Base-by-base conservation (phyloP, 192 early-diverging fungal species). In the Coemansia guatemalensis region DNA sequence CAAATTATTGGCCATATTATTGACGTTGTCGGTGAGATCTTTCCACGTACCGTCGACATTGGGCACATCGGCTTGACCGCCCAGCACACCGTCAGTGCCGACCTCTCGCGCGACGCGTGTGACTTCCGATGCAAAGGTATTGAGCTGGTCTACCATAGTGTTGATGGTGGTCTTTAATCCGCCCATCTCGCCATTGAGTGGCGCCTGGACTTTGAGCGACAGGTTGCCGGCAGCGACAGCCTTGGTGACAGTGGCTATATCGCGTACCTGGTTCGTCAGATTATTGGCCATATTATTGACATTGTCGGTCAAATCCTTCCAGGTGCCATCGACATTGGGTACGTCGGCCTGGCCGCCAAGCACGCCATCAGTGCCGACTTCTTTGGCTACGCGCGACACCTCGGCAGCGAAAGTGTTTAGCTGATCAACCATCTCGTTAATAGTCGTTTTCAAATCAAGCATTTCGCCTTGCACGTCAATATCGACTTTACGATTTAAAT, bases 341-440 rank as follows among this genome's bases (percentile, higher is more conserved):
- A 72, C 63, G 0, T 25, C 41, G 3, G 79, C 83, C 65, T 90
- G 86, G 3, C 88, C 86, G 44, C 90, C 90, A 0, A 92, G 71
- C 39, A 86, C 86, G 5, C 90, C 88, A 61, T 89, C 85, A 30
- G 87, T 84, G 21, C 85, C 87, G 6, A 85, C 84, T 54, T 88
- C 85, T 3, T 85, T 82, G 50, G 88, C 86, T 7, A 90, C 87
- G 48, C 85, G 76, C 25, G 85, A 87, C 18, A 90, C 82, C 70
- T 89, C 85, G 17, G 59, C 9, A 0, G 68, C 54, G 35, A 70
- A 70, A 20, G 68, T 70, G 14, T 51, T 64, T 6, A 70, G 68
- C 56, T 70, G 68, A n/a, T 70, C 68, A 5, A 70, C 68, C 68
- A 70, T 70, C 9, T n/a, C 58, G 65, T 90, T 90, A 25, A 90